phyloP scores from a whole-genome alignment of 2,329 filamentous ascomycete species.

The Rhynchosporium secalis region DNA sequence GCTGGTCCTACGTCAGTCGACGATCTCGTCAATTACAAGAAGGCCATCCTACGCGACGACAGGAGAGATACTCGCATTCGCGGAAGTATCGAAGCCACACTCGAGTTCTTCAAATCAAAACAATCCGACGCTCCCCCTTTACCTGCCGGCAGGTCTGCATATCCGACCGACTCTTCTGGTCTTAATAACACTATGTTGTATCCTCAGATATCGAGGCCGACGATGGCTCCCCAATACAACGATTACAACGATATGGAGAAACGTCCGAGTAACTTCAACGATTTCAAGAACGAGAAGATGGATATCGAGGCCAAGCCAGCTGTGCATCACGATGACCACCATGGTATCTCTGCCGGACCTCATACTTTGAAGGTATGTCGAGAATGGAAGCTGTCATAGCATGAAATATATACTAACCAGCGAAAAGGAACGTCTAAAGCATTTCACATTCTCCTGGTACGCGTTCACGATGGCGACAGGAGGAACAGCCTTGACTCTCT shows the following conservation, averaged over 20 bases:
- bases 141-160: slow-evolving; percentile 25
- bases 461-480: slow-evolving; percentile 75
- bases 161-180: background rate
- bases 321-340: slow-evolving; percentile 17
- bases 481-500: slow-evolving; percentile 65
- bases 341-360: slow-evolving; percentile 10
- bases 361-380: slow-evolving; percentile 23
- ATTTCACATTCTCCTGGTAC: slow-evolving; percentile 55
- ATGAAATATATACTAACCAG: too few species aligned
- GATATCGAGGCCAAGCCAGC: slow-evolving; percentile 13
- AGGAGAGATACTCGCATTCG: slow-evolving; percentile 30
- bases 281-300: slow-evolving; percentile 10
- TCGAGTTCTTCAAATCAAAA: slow-evolving; percentile 27
- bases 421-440: slow-evolving; percentile 25
- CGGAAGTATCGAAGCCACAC: slow-evolving; percentile 30
- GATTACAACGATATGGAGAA: slow-evolving; percentile 19
- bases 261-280: background rate
- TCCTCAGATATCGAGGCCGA: slow-evolving; percentile 21
- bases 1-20: slow-evolving; percentile 28
- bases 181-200: slow-evolving; percentile 20
- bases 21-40: slow-evolving; percentile 31
- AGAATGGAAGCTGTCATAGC: too few species aligned
- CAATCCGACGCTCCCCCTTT: slow-evolving; percentile 17
- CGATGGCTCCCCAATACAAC: background rate
- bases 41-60: slow-evolving; percentile 28